These are phyloP conservation scores for Mucor plumbeus DNA, from an alignment of 371 early-diverging fungal genomes.

Conservation along the genomic window DNA sequence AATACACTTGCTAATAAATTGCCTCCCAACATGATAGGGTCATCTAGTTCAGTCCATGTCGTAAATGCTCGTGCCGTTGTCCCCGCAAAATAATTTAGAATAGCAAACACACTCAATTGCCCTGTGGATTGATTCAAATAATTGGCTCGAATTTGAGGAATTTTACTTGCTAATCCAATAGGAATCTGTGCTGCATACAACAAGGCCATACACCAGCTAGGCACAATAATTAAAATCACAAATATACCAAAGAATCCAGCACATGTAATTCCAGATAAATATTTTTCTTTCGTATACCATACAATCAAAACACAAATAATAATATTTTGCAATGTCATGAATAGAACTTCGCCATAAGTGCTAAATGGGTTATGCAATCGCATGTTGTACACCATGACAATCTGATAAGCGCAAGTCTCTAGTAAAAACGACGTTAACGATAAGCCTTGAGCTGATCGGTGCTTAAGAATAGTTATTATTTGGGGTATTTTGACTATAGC, in stretches of 20 bases:
- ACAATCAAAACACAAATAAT: slow-evolving; percentile 74
- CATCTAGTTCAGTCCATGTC: slow-evolving; percentile 87
- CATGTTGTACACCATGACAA: slow-evolving; percentile 85
- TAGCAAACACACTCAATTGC: slow-evolving; percentile 88
- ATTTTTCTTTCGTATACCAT: slow-evolving; percentile 38
- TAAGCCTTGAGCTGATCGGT: slow-evolving; percentile 82
- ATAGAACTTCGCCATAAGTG: slow-evolving; percentile 88
- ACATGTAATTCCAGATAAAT: neutral
- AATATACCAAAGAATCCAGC: neutral
- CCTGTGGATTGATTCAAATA: slow-evolving; percentile 82
- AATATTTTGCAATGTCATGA: slow-evolving; percentile 80
- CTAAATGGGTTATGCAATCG: slow-evolving; percentile 86
- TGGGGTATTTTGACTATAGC: slow-evolving; percentile 95
- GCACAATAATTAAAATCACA: slow-evolving; percentile 29
- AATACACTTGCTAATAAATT: slow-evolving; percentile 72
- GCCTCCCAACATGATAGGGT: slow-evolving; percentile 74
- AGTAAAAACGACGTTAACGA: slow-evolving; percentile 79
- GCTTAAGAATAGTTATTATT: slow-evolving; percentile 83
- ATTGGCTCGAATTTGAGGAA: slow-evolving; percentile 89
- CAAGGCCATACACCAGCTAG: slow-evolving; percentile 53
- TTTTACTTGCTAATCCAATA: slow-evolving; percentile 74
- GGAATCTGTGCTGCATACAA: slow-evolving; percentile 86
- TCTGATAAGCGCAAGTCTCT: slow-evolving; percentile 81
- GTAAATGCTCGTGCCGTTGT: slow-evolving; percentile 90
- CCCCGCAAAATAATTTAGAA: slow-evolving; percentile 85